Evolutionary conservation across 1,284 basidiomycete species (phyloP), one percentile per base, ranked within the genome.

Genomic region (Ganoderma lingzhi): DNA sequence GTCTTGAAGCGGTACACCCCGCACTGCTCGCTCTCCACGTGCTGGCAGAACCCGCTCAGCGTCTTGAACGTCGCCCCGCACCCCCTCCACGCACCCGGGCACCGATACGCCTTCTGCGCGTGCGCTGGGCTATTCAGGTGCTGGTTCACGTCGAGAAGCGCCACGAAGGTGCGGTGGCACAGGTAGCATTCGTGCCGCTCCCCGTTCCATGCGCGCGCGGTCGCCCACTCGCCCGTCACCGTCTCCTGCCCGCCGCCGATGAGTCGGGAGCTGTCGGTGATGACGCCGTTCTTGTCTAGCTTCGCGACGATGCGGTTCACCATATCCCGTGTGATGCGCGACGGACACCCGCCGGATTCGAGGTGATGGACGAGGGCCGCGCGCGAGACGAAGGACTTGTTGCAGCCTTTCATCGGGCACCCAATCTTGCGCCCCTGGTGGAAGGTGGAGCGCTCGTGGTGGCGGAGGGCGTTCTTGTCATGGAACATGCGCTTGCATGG

Each of bases 171-270:
- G 15, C 70, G 64, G 66, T 75, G 73, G 68, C 75, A 76, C 61
- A 84, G 71, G 71, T 81, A 79, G 75, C 83, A 85, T 70, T 83
- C 82, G 76, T 80, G 84, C 9, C 69, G 69, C 19, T 14, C 3
- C 9, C 81, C 82, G 65, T 84, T 83, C 78, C 79, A 84, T 6
- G 80, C 75, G 30, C 67, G 76, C 42, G 78, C 73, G 8, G 82
- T 82, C 58, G 82, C 81, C 72, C 72, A 76, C 39, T 35, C 65
- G 4, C 23, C 17, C 39, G 32, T 63, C 35, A 64, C 64, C 19
- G 37, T 28, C 4, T 23, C 45, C n/a, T 30, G 32, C 23, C 30
- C 37, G 15, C 42, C n/a, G 9, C 71, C 76, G 10, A 81, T 67
- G 60, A 81, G 75, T 4, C 77, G 73, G 9, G 65, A 32, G 10